Percentiles rank a stretch among this genome's conserved stretches.
These are phyloP conservation scores for Sordaria brevicollis DNA, from an alignment of 495 filamentous ascomycete genomes.

Conservation along the genomic window DNA sequence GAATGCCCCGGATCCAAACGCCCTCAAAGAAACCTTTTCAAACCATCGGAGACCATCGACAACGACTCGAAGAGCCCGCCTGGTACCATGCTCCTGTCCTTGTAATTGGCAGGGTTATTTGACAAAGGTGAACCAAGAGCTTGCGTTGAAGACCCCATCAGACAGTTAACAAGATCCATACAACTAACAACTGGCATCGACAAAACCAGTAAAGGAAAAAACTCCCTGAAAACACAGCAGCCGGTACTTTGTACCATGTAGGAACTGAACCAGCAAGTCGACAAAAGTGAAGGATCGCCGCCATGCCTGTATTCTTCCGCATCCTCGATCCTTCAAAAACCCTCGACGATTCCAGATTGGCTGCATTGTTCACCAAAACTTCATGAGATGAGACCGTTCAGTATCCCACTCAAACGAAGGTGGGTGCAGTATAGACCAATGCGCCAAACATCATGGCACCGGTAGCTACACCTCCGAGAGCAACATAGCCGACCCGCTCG, in stretches of 20 bases:
- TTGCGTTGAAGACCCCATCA: neutral
- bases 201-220: neutral
- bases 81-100: neutral
- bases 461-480: constrained; percentile 29
- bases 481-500: constrained; percentile 28
- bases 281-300: neutral
- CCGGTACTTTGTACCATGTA: neutral
- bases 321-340: neutral
- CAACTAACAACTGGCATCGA: neutral
- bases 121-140: neutral
- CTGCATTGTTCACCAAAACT: neutral
- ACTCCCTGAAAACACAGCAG: neutral
- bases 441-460: constrained; percentile 28
- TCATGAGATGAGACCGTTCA: neutral
- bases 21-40: neutral
- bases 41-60: neutral
- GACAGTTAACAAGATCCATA: neutral
- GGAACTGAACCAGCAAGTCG: neutral
- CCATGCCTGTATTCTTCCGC: neutral
- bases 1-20: neutral
- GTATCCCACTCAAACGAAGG: constrained; percentile 13
- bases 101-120: neutral
- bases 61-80: neutral
- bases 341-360: neutral
- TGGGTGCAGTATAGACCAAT: constrained; percentile 32